Evolutionary conservation across 441 rosid species (phyloP).

Genomic region (Breynia disticha): DNA sequence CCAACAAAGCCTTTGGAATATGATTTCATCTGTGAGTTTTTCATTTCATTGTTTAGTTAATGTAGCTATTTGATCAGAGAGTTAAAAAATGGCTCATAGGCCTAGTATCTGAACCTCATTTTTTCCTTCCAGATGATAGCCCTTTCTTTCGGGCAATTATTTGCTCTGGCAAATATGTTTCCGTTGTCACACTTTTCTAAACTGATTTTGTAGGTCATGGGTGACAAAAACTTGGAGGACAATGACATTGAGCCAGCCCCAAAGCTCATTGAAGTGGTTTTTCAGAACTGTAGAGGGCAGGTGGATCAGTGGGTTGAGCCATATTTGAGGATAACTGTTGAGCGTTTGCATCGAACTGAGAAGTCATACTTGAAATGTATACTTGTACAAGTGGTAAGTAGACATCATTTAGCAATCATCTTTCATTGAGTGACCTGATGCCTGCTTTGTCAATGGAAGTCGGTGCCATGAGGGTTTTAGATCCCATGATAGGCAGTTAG

Average conservation of each 20-base stretch:
- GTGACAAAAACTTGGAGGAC: conserved; percentile 83
- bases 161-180: conserved; percentile 2
- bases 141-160: not conserved
- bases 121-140: no score
- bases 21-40: conserved; percentile 71
- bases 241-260: conserved; percentile 92
- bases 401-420: not conserved
- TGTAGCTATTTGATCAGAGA: no score
- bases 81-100: no score
- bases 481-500: no score
- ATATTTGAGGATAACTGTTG: conserved; percentile 72
- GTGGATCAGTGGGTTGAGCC: conserved; percentile 98
- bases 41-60: not conserved
- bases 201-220: conserved; percentile 49
- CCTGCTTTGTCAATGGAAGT: no score
- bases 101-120: no score
- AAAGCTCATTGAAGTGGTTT: conserved; percentile 80
- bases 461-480: no score
- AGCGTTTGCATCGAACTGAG: conserved; percentile 63
- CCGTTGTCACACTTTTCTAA: conserved; percentile 9
- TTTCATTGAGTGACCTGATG: conserved; percentile 4
- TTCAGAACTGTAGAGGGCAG: conserved; percentile 93
- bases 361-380: conserved; percentile 85
- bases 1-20: conserved; percentile 93
- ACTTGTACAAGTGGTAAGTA: conserved; percentile 87